Base-by-base conservation (phyloP, 2,329 filamentous ascomycete species). In the Harringtonia lauricola region DNA sequence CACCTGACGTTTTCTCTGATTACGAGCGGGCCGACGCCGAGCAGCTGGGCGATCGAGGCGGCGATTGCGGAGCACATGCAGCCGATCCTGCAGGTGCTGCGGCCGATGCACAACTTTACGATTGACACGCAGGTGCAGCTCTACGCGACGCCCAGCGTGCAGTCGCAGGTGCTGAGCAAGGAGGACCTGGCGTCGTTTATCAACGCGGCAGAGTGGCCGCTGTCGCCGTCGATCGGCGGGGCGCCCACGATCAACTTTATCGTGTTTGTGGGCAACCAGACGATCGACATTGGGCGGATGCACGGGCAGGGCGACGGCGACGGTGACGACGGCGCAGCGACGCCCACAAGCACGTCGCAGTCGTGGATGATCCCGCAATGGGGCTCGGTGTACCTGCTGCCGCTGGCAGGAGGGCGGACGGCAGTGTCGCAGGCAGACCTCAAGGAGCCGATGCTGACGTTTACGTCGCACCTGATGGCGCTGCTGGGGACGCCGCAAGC, bases 161-260 rank as follows among this genome's bases (percentile, higher is more conserved):
- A 76, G 54, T 70, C 71, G 15, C 65, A 80, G 21, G 72, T 83
- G 0, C 66, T 98, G 30, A 80, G 76, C 54, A 89, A 87, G 58
- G 84, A 94, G 53, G 88, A 95, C 54, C 71, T 98, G 2, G 87
- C 86, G 31, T 89, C 86, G 1, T 98, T 98, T 57, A 88, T 98
- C 62, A 98, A 98, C 56, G 89, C 90, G 3, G 92, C 92, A 2
- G 92, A 98, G 64, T 98, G 92, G 92, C 92, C 92, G 1, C 65
- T 98, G 3, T 94, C 85, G 49, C 90, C 90, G 1, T 95, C 87
- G 45, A 96, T 98, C 52, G 92, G 89, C 35, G 80, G 79, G 17
- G 90, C 90, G 0, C 92, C 92, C 1, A 98, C 92, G 0, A 81
- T 98, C 57, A 96, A 98, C 63, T 96, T 98, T 59, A 81, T 96